phyloP scores from a whole-genome alignment of 2,329 filamentous ascomycete species.

The Botrytis byssoidea region DNA sequence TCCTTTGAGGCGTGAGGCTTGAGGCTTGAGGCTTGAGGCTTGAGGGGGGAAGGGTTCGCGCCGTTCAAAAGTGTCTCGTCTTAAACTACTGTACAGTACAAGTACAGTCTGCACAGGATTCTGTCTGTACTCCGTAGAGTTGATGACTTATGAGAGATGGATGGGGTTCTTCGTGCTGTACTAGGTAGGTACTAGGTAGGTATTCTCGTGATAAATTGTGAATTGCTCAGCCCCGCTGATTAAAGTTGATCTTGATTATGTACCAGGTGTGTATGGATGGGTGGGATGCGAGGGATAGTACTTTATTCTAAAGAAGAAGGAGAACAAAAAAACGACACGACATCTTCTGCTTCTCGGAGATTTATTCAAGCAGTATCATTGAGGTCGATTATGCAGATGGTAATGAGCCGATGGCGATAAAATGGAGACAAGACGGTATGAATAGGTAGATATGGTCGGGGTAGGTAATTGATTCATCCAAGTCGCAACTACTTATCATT shows the following conservation, averaged over 20 bases:
- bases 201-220: not conserved
- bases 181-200: not conserved
- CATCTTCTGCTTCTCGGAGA: not conserved
- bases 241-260: not conserved
- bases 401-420: not conserved
- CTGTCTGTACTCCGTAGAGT: not conserved
- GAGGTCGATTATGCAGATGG: not conserved
- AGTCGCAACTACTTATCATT: not conserved
- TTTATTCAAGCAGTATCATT: not conserved
- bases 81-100: not conserved
- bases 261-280: not conserved
- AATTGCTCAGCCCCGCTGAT: conserved; percentile 11
- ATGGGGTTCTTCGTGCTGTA: not conserved
- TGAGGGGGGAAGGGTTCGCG: not conserved
- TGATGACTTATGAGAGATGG: not conserved
- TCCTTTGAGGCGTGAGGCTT: not conserved
- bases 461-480: not conserved
- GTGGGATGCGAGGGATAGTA: not conserved
- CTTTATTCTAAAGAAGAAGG: not conserved
- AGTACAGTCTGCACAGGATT: not conserved
- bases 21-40: not conserved
- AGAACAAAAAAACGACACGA: not conserved
- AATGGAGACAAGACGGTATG: not conserved
- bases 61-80: conserved; percentile 3
- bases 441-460: not conserved